phyloP scores from a whole-genome alignment of 2,329 filamentous ascomycete species.

The Botryotinia narcissicola region DNA sequence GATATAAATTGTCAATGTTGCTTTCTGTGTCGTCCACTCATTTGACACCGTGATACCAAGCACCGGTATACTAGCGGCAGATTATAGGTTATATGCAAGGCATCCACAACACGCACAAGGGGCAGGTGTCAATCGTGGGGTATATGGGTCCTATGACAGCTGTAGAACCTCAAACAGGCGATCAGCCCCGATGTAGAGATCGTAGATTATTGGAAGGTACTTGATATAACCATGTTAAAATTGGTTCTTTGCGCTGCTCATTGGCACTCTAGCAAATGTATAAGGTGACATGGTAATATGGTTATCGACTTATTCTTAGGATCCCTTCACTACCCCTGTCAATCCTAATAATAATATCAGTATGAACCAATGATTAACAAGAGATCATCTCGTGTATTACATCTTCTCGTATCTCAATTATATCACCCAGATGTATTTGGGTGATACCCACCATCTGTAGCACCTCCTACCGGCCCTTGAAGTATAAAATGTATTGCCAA shows the following conservation, averaged over 20 bases:
- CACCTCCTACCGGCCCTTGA: not conserved
- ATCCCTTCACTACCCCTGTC: not conserved
- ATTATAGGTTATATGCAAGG: slow-evolving; percentile 1
- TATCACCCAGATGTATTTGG: not conserved
- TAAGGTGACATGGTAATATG: not conserved
- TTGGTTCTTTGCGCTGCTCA: not conserved
- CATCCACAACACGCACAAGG: not conserved
- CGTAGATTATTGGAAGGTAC: slow-evolving; percentile 7
- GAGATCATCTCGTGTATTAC: slow-evolving; percentile 8
- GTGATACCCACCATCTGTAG: slow-evolving; percentile 11
- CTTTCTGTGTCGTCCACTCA: not conserved
- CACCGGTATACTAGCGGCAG: not conserved
- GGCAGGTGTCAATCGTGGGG: slow-evolving; percentile 2
- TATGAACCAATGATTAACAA: slow-evolving; percentile 1
- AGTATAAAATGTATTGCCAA: slow-evolving; percentile 5
- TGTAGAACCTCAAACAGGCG: slow-evolving; percentile 1
- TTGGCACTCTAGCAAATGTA: not conserved
- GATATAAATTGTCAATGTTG: not conserved
- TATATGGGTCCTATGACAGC: slow-evolving; percentile 14
- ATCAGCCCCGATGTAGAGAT: not conserved
- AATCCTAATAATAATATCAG: not conserved
- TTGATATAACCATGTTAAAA: not conserved
- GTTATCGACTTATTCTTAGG: not conserved
- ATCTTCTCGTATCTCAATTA: not conserved
- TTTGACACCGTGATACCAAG: slow-evolving; percentile 1